Evolutionary conservation across 352 stramenopile genomes (phyloP).

Genomic region (Phytophthora tubulina): DNA sequence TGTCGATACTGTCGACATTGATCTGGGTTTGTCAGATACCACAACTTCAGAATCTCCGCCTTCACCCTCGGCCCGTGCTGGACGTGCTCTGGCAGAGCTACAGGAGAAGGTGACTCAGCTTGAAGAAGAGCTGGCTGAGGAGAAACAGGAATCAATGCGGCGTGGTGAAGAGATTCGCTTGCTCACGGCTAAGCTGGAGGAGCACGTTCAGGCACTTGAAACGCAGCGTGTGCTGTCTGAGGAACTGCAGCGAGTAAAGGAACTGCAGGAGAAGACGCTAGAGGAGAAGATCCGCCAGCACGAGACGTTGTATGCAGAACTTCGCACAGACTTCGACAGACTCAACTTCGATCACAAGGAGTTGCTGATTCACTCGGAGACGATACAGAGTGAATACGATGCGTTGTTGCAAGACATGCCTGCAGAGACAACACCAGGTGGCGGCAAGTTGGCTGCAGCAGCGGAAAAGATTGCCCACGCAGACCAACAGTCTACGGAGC

Average conservation of each 20-base stretch:
- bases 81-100: conserved; percentile 69
- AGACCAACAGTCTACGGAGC: conserved; percentile 31
- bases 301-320: conserved; percentile 63
- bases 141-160: conserved; percentile 81
- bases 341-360: conserved; percentile 89
- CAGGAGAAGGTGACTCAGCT: conserved; percentile 76
- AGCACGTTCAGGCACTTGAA: conserved; percentile 68
- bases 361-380: conserved; percentile 81
- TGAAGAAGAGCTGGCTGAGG: conserved; percentile 83
- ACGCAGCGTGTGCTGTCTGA: conserved; percentile 68
- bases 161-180: conserved; percentile 80
- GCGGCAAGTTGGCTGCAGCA: conserved; percentile 53
- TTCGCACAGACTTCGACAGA: conserved; percentile 75
- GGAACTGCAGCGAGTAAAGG: conserved; percentile 76
- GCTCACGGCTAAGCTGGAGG: conserved; percentile 70
- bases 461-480: conserved; percentile 48
- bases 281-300: conserved; percentile 77
- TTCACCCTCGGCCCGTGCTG: conserved; percentile 65
- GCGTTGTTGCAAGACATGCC: conserved; percentile 66
- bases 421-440: conserved; percentile 36
- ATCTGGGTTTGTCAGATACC: conserved; percentile 39
- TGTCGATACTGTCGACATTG: conserved; percentile 34
- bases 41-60: conserved; percentile 25
- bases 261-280: conserved; percentile 64
- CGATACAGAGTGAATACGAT: conserved; percentile 78